Percentiles rank a stretch among this genome's conserved stretches.
phyloP scores from a whole-genome alignment of 352 stramenopile genomes.

The Phytophthora colocasiae region DNA sequence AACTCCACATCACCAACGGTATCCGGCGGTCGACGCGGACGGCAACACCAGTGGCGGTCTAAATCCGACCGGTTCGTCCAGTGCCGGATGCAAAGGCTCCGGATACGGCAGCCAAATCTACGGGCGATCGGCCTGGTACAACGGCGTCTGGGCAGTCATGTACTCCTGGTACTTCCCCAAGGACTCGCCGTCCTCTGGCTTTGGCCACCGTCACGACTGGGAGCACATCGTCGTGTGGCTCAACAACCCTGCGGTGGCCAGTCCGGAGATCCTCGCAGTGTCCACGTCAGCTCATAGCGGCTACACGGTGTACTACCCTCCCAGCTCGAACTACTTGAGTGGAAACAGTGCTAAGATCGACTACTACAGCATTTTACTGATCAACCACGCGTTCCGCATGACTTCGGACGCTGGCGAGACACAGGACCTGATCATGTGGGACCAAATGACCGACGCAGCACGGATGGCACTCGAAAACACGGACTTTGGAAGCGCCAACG shows the following conservation, averaged over 20 bases:
- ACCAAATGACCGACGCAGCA: neutral
- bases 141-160: conserved; percentile 8
- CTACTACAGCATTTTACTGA: conserved; percentile 1
- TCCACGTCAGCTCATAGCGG: conserved; percentile 1
- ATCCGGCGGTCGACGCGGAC: conserved; percentile 31
- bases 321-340: neutral
- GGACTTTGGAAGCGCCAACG: neutral
- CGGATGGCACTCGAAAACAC: neutral
- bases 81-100: neutral
- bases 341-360: conserved; percentile 1
- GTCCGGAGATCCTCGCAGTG: neutral
- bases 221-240: conserved; percentile 9
- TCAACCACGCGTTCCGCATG: neutral
- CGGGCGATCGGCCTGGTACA: conserved; percentile 5
- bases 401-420: neutral
- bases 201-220: conserved; percentile 11
- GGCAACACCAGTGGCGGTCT: conserved; percentile 33
- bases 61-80: neutral
- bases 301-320: neutral
- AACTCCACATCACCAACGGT: conserved; percentile 41
- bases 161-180: conserved; percentile 12
- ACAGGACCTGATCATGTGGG: conserved; percentile 3
- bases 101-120: neutral
- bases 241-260: conserved; percentile 4
- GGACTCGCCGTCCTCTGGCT: neutral